Percentiles rank a stretch among this genome's conserved stretches.
Evolutionary conservation across 2,329 filamentous ascomycete species (phyloP).

Genomic region (Metarhizium guizhouense): DNA sequence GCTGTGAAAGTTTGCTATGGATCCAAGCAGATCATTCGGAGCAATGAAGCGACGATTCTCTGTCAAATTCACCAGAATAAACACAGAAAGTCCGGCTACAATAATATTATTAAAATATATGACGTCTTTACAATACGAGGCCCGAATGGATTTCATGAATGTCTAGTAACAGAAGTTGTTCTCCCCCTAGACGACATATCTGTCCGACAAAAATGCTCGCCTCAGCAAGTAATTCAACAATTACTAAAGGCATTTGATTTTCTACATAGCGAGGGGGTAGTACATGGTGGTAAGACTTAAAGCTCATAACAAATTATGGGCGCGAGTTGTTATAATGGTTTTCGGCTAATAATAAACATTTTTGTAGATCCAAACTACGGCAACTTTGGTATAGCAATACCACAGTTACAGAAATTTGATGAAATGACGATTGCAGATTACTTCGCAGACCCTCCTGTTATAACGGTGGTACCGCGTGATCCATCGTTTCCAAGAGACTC

Average conservation of each 20-base stretch:
- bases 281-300: background rate
- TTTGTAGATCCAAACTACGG: background rate
- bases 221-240: background rate
- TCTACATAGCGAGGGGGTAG: background rate
- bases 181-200: background rate
- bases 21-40: background rate
- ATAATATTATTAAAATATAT: background rate
- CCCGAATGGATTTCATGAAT: background rate
- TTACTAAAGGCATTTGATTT: background rate
- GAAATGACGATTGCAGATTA: too few relatives aligned
- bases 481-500: too few relatives aligned
- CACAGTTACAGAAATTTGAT: background rate
- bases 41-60: background rate
- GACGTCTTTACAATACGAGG: background rate
- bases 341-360: background rate
- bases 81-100: background rate
- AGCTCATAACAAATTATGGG: background rate
- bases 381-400: conserved; percentile 1
- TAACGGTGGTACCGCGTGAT: too few relatives aligned
- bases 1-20: background rate
- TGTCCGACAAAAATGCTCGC: background rate
- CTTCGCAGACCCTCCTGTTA: too few relatives aligned
- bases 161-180: background rate
- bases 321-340: background rate
- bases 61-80: background rate